Percentiles rank a stretch among this genome's conserved stretches.
Conservation (phyloP, 768 basidiomycete genomes). For the Amanita brunnescens region DNA sequence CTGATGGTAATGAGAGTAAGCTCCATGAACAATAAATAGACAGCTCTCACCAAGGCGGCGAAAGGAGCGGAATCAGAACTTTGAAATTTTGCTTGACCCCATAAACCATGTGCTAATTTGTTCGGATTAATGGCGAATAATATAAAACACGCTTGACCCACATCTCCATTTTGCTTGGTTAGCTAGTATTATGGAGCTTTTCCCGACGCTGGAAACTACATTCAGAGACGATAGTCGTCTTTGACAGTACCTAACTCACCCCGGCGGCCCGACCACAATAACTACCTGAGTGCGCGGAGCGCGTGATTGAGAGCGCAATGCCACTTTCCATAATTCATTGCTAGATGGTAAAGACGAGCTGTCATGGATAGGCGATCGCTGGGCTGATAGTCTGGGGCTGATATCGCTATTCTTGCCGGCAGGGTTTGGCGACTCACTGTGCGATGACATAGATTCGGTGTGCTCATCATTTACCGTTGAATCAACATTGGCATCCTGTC, state of each 20-base stretch:
- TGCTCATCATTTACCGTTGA: conserved; percentile 26
- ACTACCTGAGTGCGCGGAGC: conserved; percentile 48
- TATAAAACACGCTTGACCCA: conserved; percentile 18
- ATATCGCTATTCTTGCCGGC: conserved; percentile 13
- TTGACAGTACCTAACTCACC: conserved; percentile 27
- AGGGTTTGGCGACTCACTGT: conserved; percentile 29
- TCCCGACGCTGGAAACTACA: conserved; percentile 42
- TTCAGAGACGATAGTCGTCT: conserved; percentile 2
- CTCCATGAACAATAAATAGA: conserved; percentile 3
- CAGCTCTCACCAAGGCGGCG: conserved; percentile 44
- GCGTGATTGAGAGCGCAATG: conserved; percentile 33
- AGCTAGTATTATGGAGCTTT: conserved; percentile 60
- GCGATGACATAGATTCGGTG: conserved; percentile 35
- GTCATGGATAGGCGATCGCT: conserved; percentile 16
- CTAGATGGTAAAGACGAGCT: conserved; percentile 26
- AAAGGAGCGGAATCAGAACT: conserved; percentile 60
- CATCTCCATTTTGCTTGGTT: conserved; percentile 70
- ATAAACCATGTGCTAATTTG: conserved; percentile 50
- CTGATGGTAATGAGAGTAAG: conserved; percentile 20
- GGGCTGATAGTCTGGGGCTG: conserved; percentile 15
- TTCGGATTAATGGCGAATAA: background rate
- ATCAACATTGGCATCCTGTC: conserved; percentile 21
- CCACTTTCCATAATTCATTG: conserved; percentile 36
- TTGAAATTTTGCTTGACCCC: conserved; percentile 73
- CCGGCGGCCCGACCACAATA: conserved; percentile 55